Evolutionary conservation across 495 filamentous ascomycete species (phyloP).

Genomic region (Tuber indicum): DNA sequence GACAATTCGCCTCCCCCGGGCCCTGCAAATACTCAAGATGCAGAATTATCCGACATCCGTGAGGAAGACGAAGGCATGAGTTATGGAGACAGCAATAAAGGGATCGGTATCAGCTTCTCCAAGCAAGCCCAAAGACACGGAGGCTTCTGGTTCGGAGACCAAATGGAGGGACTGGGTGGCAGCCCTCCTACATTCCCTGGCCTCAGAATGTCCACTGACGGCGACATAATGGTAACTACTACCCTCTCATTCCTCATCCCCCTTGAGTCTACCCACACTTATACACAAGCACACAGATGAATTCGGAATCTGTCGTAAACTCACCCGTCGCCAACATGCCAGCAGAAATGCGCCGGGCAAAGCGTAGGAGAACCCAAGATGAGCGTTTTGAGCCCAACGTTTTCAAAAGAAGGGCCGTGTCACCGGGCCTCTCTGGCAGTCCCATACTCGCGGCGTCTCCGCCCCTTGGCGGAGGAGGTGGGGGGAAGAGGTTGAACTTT

Average conservation of each 20-base stretch:
- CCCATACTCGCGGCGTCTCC: constrained; percentile 42
- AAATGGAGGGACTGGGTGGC: constrained; percentile 39
- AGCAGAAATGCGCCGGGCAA: constrained; percentile 37
- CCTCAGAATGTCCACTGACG: constrained; percentile 33
- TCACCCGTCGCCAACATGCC: constrained; percentile 32
- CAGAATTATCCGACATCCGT: constrained; percentile 35
- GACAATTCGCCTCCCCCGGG: constrained; percentile 50
- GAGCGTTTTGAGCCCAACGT: constrained; percentile 84
- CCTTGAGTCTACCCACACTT: constrained; percentile 3
- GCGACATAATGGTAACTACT: constrained; percentile 35
- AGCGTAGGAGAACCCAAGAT: constrained; percentile 48
- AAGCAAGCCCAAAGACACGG: constrained; percentile 39
- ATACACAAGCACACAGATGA: constrained; percentile 29
- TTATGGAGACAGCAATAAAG: constrained; percentile 27
- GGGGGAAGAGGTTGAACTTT: constrained; percentile 68
- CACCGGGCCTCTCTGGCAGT: constrained; percentile 68
- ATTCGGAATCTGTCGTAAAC: constrained; percentile 33
- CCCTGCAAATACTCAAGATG: constrained; percentile 25
- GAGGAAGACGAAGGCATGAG: constrained; percentile 39
- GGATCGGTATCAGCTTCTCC: constrained; percentile 38
- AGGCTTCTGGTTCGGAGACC: constrained; percentile 41
- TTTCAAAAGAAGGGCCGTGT: constrained; percentile 90
- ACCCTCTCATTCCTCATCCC: background rate
- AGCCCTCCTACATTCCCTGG: constrained; percentile 38
- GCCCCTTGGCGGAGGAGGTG: constrained; percentile 43